These are phyloP conservation scores for Marasmius fiardii DNA, from an alignment of 1,284 basidiomycete genomes.

Conservation along the genomic window DNA sequence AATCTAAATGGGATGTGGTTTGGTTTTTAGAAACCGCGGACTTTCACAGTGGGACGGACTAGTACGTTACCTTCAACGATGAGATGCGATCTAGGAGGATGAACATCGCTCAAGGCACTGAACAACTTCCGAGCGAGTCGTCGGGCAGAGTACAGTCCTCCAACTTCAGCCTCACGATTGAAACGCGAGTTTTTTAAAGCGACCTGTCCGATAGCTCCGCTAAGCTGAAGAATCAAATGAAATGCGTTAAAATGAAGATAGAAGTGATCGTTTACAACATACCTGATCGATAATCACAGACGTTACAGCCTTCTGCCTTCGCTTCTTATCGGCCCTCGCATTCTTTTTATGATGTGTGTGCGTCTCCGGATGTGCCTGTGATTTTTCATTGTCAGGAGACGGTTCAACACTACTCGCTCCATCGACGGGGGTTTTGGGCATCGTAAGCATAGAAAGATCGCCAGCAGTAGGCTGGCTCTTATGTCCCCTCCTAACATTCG, in stretches of 20 bases:
- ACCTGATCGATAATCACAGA: conserved; percentile 70
- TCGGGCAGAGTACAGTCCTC: conserved; percentile 65
- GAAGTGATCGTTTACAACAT: conserved; percentile 3
- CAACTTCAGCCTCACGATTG: conserved; percentile 51
- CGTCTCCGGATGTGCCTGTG: conserved; percentile 8
- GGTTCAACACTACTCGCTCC: conserved; percentile 18
- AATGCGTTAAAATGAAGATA: neutral
- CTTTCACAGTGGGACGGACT: too few relatives aligned
- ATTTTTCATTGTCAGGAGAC: conserved; percentile 17
- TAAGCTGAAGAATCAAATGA: conserved; percentile 26
- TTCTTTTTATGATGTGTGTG: conserved; percentile 5
- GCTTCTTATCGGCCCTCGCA: conserved; percentile 32
- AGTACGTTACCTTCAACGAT: conserved; percentile 57
- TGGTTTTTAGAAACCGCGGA: too few relatives aligned
- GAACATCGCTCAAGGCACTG: conserved; percentile 57
- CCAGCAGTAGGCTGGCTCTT: conserved; percentile 16
- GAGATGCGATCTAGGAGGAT: conserved; percentile 56
- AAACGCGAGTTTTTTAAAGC: conserved; percentile 66
- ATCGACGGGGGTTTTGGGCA: conserved; percentile 8
- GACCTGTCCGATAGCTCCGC: conserved; percentile 67
- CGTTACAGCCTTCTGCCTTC: conserved; percentile 51
- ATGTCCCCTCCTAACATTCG: conserved; percentile 20
- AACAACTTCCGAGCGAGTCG: conserved; percentile 76
- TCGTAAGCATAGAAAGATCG: conserved; percentile 15
- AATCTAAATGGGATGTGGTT: conserved; percentile 44